A percentile compares a stretch with the other conserved stretches of the same genome.
phyloP scores from a whole-genome alignment of 2,329 filamentous ascomycete genomes.

The Delphinella strobiligena region DNA sequence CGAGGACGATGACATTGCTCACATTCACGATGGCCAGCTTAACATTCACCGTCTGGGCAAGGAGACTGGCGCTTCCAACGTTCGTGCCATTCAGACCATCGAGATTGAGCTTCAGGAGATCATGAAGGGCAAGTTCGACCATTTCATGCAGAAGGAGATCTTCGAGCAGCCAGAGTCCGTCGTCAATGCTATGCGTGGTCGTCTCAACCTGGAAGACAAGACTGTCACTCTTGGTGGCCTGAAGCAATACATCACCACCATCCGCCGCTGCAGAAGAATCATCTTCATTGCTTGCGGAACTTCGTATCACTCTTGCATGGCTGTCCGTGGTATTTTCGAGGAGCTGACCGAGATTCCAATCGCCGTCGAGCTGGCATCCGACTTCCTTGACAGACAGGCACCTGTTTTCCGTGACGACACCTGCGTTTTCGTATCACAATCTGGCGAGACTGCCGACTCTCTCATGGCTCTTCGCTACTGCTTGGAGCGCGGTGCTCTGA shows the following conservation, averaged over 20 bases:
- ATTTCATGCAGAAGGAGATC: conserved; percentile 99
- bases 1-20: conserved; percentile 98
- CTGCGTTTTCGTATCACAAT: conserved; percentile 97
- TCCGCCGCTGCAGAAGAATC: conserved; percentile 89
- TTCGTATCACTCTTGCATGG: conserved; percentile 98
- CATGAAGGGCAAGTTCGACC: conserved; percentile 99
- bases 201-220: conserved; percentile 87
- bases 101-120: conserved; percentile 99
- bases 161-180: conserved; percentile 99
- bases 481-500: conserved; percentile 90
- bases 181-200: conserved; percentile 99
- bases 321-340: conserved; percentile 93
- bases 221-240: conserved; percentile 90
- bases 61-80: conserved; percentile 90
- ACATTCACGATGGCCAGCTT: conserved; percentile 96
- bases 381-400: conserved; percentile 93
- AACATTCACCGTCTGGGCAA: conserved; percentile 98
- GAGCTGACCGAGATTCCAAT: conserved; percentile 98
- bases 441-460: conserved; percentile 95
- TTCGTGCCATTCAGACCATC: conserved; percentile 94
- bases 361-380: conserved; percentile 88
- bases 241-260: conserved; percentile 90
- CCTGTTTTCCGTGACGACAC: conserved; percentile 99
- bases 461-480: conserved; percentile 96
- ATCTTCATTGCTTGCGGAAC: conserved; percentile 99